Evolutionary conservation across 768 basidiomycete genomes (phyloP), one percentile per base, ranked within the genome.

Genomic region (Tricholoma bakamatsutake): DNA sequence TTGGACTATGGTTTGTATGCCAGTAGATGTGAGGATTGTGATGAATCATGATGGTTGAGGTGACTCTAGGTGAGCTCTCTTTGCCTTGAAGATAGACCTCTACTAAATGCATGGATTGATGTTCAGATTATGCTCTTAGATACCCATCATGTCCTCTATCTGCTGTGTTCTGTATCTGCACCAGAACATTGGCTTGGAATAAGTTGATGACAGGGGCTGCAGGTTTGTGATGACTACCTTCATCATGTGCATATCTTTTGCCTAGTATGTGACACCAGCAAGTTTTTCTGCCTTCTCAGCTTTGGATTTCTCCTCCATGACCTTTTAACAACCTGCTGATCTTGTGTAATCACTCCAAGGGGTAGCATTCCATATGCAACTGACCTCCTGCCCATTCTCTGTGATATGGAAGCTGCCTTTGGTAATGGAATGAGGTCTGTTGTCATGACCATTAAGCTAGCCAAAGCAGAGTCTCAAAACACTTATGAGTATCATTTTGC

Each of bases 121-220:
- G n/a, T n/a, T n/a, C n/a, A n/a, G 48, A 50, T 50, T 50, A 50
- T 50, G 48, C 31, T 50, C 48, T 50, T 50, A 50, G 48, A 50
- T 50, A 50, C 48, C 48, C 31, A 21, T 31, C 34, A 31, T 50
- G 30, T 50, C 34, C 48, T 50, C 30, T 50, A 50, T 50, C 48
- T 31, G 31, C 48, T 33, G 30, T 49, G 10, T 15, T 45, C 24
- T 50, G 48, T 31, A 33, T 21, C n/a, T n/a, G n/a, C n/a, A n/a
- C n/a, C n/a, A n/a, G n/a, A n/a, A n/a, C n/a, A n/a, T n/a, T n/a
- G n/a, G n/a, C n/a, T n/a, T n/a, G n/a, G n/a, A n/a, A n/a, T n/a
- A n/a, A n/a, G n/a, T n/a, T n/a, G n/a, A n/a, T n/a, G n/a, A n/a
- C n/a, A n/a, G n/a, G n/a, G n/a, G n/a, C n/a, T n/a, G n/a, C n/a